Base-by-base conservation (phyloP, 306 rosid species). In the Styphnolobium japonicum region DNA sequence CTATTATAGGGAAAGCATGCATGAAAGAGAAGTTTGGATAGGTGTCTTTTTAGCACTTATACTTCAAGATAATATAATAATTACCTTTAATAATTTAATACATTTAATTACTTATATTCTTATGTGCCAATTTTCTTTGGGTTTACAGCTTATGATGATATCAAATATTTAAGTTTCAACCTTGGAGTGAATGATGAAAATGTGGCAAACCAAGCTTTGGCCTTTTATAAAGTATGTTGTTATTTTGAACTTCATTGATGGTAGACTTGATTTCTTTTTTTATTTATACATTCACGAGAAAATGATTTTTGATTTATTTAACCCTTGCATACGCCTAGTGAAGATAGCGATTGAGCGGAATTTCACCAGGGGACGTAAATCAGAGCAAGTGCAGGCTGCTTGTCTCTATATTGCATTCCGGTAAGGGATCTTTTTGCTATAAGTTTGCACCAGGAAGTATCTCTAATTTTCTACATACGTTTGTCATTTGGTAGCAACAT, bases 381-480 rank as follows among this genome's bases (percentile, higher is more conserved):
- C 93, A 73, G 92, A 82, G 57, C 94, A 85, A 64, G 98, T 93
- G 22, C 87, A 84, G 73, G 97, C 92, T 68, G 83, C 98, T 55
- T 93, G 98, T 85, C 89, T 93, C n/a, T 93, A 93, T 84, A 87
- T 91, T 82, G 93, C 98, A 40, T 93, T 90, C 80, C 90, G 97
- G 97, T 93, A 78, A 69, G 77, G 56, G 10, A 55, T 48, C 33
- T 46, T 71, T 72, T 42, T 71, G 19, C 27, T 39, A 53, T 57
- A 72, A 12, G 9, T 51, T 67, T 68, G 22, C 37, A 9, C 4
- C 23, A 78, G 11, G 34, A 67, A 15, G 3, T 21, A 68, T 56
- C 37, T 48, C 22, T 67, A 48, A 49, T 73, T 49, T 79, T 60
- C 21, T 40, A 9, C 10, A 23, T 63, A 10, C 14, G 9, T 68